phyloP scores from a whole-genome alignment of 164 flowering plant genomes.

The Stephania cephalantha region DNA sequence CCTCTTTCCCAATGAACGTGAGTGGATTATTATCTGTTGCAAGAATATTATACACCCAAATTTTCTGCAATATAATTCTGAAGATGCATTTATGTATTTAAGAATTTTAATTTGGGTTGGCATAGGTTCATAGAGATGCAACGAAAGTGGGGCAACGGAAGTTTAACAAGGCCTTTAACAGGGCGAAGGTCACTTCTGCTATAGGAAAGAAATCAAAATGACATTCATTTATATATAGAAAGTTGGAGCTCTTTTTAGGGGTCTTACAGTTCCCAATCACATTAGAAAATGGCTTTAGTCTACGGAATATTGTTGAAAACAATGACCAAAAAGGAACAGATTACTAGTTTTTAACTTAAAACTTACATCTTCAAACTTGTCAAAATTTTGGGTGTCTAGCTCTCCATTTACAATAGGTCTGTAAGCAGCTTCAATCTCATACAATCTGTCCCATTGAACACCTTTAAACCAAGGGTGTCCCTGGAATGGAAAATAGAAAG shows the following conservation, averaged over 20 bases:
- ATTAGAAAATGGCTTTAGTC: background rate
- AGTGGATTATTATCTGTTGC: no score
- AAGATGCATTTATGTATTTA: no score
- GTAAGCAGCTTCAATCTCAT: constrained; percentile 77
- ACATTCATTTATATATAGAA: background rate
- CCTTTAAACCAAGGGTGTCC: constrained; percentile 67
- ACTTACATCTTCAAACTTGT: constrained; percentile 70
- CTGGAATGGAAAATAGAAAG: constrained; percentile 28
- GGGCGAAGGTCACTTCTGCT: no score
- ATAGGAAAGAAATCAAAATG: no score
- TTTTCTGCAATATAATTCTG: no score
- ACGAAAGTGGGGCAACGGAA: no score
- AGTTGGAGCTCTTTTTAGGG: background rate
- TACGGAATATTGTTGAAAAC: background rate
- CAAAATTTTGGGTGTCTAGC: constrained; percentile 74
- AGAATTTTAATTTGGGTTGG: no score
- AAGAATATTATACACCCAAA: no score
- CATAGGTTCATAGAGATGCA: no score
- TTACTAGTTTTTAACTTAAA: background rate
- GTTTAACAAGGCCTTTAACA: no score
- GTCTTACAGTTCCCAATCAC: background rate
- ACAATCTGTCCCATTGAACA: constrained; percentile 58
- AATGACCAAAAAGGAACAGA: background rate
- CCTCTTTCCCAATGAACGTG: no score
- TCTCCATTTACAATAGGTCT: constrained; percentile 64